These are phyloP conservation scores for Globisporangium abappressorium DNA, from an alignment of 352 stramenopile genomes.

Conservation along the genomic window DNA sequence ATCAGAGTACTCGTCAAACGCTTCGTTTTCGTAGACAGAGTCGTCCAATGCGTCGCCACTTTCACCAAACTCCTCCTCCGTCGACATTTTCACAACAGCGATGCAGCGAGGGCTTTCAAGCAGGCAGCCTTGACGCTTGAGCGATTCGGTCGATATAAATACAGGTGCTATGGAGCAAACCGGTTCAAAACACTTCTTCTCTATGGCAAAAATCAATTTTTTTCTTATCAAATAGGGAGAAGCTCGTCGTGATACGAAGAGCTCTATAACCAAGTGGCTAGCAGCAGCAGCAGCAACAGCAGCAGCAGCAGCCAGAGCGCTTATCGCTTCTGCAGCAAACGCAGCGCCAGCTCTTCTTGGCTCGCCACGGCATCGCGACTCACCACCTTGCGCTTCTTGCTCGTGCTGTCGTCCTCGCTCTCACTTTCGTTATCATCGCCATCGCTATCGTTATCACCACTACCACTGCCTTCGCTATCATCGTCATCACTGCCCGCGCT, in stretches of 20 bases:
- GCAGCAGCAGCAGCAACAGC: too few species aligned
- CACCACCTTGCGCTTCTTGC: constrained; percentile 40
- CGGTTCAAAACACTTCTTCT: not conserved
- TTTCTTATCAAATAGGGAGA: not conserved
- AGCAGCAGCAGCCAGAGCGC: not conserved
- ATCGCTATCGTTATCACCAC: constrained; percentile 7
- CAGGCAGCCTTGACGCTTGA: not conserved
- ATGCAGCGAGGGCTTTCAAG: not conserved
- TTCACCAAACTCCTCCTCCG: constrained; percentile 1
- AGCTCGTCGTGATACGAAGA: not conserved
- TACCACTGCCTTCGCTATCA: constrained; percentile 15
- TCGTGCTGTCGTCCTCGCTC: constrained; percentile 9
- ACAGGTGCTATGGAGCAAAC: not conserved
- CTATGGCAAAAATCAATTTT: constrained; percentile 3
- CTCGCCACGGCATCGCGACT: constrained; percentile 42
- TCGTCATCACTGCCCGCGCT: constrained; percentile 28
- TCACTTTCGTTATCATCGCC: constrained; percentile 12
- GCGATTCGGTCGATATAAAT: not conserved
- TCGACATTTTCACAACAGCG: not conserved
- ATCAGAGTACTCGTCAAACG: constrained; percentile 53
- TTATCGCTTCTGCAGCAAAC: constrained; percentile 68
- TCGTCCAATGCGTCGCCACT: constrained; percentile 2
- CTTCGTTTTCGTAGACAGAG: constrained; percentile 34
- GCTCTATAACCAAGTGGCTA: not conserved
- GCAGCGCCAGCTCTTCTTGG: constrained; percentile 79